These are phyloP conservation scores for Gonapodya prolifera DNA, from an alignment of 192 early-diverging fungal species.

Conservation along the genomic window DNA sequence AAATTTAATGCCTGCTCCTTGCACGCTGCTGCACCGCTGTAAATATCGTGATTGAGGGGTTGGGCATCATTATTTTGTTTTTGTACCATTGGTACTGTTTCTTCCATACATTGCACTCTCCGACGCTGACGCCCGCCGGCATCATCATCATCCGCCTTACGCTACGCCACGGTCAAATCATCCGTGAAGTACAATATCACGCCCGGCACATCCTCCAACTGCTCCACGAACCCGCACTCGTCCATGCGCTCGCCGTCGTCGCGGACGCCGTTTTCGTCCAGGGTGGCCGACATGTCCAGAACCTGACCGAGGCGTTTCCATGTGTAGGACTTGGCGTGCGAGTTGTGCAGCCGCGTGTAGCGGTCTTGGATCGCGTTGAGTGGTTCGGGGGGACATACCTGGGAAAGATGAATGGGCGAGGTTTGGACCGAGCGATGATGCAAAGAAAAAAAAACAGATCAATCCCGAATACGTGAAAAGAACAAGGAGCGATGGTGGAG, in stretches of 20 bases:
- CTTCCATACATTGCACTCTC: too few relatives aligned
- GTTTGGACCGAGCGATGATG: neutral
- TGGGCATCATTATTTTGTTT: too few relatives aligned
- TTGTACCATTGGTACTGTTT: too few relatives aligned
- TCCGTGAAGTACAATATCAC: conserved; percentile 43
- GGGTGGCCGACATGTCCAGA: conserved; percentile 38
- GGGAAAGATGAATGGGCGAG: neutral
- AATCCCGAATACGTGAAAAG: conserved; percentile 7
- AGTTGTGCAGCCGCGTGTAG: conserved; percentile 29
- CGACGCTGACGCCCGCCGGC: too few relatives aligned
- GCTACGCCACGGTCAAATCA: conserved; percentile 9
- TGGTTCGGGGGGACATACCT: conserved; percentile 41
- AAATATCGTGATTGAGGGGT: too few relatives aligned
- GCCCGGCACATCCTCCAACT: conserved; percentile 36
- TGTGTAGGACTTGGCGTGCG: conserved; percentile 48
- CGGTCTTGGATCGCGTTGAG: conserved; percentile 40
- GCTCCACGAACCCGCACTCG: conserved; percentile 32
- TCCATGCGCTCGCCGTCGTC: conserved; percentile 34
- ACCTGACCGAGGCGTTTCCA: conserved; percentile 43
- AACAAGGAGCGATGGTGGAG: neutral
- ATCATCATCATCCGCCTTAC: too few relatives aligned
- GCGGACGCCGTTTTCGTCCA: conserved; percentile 37
- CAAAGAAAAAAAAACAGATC: too few relatives aligned
- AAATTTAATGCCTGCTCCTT: too few relatives aligned
- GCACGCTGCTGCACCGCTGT: too few relatives aligned